phyloP scores from a whole-genome alignment of 1,139 yeast genomes.

The Blastobotrys persicus region DNA sequence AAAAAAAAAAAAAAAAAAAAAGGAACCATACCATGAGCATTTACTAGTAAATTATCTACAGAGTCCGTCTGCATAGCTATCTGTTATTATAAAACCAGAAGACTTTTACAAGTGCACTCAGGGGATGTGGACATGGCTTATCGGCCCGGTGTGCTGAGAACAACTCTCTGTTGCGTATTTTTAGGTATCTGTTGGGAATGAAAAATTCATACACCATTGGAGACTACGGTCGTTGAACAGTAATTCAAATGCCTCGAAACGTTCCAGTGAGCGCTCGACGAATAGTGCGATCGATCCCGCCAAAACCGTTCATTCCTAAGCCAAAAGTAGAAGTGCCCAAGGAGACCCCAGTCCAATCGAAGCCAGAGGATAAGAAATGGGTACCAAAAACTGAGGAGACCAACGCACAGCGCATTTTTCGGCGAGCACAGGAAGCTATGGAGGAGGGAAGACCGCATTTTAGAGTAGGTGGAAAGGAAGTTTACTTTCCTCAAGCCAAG shows the following conservation, averaged over 20 bases:
- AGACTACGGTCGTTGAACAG: no score
- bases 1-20: no score
- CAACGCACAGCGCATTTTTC: slow-evolving; percentile 25
- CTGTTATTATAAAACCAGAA: no score
- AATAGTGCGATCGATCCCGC: slow-evolving; percentile 25
- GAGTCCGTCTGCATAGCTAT: no score
- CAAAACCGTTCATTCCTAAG: slow-evolving; percentile 25
- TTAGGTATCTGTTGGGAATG: background rate
- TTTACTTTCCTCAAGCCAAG: slow-evolving; percentile 82
- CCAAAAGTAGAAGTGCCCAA: slow-evolving; percentile 3
- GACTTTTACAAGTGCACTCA: no score
- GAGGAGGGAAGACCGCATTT: slow-evolving; percentile 72
- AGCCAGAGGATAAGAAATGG: slow-evolving; percentile 13
- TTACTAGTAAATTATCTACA: no score
- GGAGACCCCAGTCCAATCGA: slow-evolving; percentile 12
- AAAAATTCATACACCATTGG: slow-evolving; percentile 6
- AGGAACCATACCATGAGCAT: no score
- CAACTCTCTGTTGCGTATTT: background rate
- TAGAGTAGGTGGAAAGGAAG: slow-evolving; percentile 65
- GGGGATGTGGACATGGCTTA: no score
- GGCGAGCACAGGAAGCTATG: slow-evolving; percentile 52
- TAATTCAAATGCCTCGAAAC: slow-evolving; percentile 22
- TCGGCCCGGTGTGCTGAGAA: background rate
- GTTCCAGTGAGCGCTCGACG: slow-evolving; percentile 23
- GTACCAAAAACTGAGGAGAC: slow-evolving; percentile 11